Base-by-base conservation (phyloP, 2,329 filamentous ascomycete species). In the Neurospora sp. region DNA sequence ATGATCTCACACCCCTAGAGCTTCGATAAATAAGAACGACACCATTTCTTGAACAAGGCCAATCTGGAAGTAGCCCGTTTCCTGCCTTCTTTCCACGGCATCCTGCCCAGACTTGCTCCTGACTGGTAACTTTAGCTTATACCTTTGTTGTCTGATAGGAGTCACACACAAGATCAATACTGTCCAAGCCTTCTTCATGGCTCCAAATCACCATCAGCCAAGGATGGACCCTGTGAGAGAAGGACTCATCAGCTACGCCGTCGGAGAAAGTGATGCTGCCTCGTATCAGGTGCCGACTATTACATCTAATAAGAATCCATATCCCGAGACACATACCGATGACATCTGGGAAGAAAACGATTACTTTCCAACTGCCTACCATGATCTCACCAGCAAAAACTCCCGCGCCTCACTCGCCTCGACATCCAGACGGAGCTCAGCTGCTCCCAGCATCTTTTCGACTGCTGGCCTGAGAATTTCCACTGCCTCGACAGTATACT, bases 331-430 rank as follows among this genome's bases (percentile, higher is more conserved):
- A 62, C 52, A 36, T 17, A 36, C 15, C 28, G 15, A n/a, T 8
- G 17, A 62, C 52, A 62, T 36, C 52, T 62, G 52, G 52, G 13
- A 36, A 62, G 52, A 36, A 8, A 62, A 9, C 52, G 23, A 62
- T 10, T 36, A 62, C 15, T 33, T 36, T 62, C 15, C 68, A 1
- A 38, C 33, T 6, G 5, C 36, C 8, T 66, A 68, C 1, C 68
- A 68, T 36, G 62, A 23, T 19, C 17, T 46, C 11, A 36, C 52
- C 19, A 66, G 72, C 66, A 62, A 62, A 62, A 70, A 70, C 11
- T 74, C 73, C 2, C 72, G 73, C 69, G 33, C 71, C 11, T 74
- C 73, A 7, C 69, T 72, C 46, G 70, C 70, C 13, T 72, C 72
- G n/a, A 72, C 72, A 3, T 68, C 69, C 1, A 73, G 69, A 68